phyloP scores from a whole-genome alignment of 306 rosid genomes.

The Myrica gale region DNA sequence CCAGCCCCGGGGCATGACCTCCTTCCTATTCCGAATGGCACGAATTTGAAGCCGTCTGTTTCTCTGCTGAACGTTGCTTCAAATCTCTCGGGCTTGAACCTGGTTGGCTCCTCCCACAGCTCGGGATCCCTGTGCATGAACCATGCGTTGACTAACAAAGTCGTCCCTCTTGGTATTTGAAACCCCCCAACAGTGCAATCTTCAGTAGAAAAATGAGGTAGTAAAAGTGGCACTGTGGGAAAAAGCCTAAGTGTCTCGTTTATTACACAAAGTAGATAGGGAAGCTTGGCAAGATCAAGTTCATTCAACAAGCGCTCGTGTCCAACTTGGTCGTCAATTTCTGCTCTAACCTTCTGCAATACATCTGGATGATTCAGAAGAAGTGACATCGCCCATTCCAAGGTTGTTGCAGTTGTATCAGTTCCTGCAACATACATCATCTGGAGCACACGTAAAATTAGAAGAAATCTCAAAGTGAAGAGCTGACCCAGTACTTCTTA shows the following conservation, averaged over 20 bases:
- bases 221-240: constrained; percentile 33
- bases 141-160: constrained; percentile 44
- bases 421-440: constrained; percentile 27
- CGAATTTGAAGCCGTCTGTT: constrained; percentile 14
- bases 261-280: constrained; percentile 26
- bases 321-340: constrained; percentile 9
- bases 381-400: constrained; percentile 42
- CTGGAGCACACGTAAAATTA: background rate
- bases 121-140: constrained; percentile 40
- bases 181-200: constrained; percentile 37
- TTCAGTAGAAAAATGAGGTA: constrained; percentile 40
- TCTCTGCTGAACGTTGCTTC: background rate
- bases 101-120: constrained; percentile 33
- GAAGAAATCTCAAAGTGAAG: background rate
- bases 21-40: constrained; percentile 30
- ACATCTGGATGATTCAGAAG: constrained; percentile 32
- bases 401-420: constrained; percentile 27
- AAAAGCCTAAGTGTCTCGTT: constrained; percentile 42
- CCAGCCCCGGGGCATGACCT: constrained; percentile 26
- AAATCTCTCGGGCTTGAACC: constrained; percentile 45
- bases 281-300: constrained; percentile 29
- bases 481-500: no score
- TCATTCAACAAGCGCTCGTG: constrained; percentile 23
- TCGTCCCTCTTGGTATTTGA: constrained; percentile 43
- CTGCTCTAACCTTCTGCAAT: constrained; percentile 20